A percentile compares a stretch with the other conserved stretches of the same genome.
Conservation (phyloP, 2,329 filamentous ascomycete genomes). For the Ophiobolus disseminans region DNA sequence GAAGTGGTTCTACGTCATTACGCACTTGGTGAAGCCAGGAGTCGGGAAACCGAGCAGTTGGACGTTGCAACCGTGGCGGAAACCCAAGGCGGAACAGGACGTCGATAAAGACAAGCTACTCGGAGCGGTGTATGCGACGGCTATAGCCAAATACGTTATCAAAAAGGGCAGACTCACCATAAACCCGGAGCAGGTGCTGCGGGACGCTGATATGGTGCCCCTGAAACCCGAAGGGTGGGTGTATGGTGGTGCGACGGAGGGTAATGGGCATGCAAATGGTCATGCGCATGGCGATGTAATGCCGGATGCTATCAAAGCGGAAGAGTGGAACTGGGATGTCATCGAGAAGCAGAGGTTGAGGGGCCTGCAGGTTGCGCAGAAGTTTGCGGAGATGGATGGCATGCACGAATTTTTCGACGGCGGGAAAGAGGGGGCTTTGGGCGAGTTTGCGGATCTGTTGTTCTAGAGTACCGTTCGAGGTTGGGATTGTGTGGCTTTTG, state of each 20-base stretch:
- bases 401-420: constrained; percentile 60
- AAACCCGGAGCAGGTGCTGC: constrained; percentile 77
- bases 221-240: constrained; percentile 67
- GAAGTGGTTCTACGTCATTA: constrained; percentile 60
- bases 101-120: constrained; percentile 45
- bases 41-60: constrained; percentile 51
- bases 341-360: constrained; percentile 65
- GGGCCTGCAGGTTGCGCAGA: constrained; percentile 62
- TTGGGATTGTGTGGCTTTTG: background rate
- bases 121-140: constrained; percentile 58
- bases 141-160: constrained; percentile 58
- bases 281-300: constrained; percentile 21
- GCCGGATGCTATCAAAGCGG: constrained; percentile 42
- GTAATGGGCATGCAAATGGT: constrained; percentile 15
- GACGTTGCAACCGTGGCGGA: constrained; percentile 56
- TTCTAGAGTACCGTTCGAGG: constrained; percentile 19
- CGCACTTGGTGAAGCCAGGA: constrained; percentile 56
- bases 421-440: constrained; percentile 52
- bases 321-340: constrained; percentile 65
- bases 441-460: constrained; percentile 51
- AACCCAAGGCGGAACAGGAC: constrained; percentile 23
- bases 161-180: constrained; percentile 75
- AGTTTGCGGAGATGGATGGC: constrained; percentile 62
- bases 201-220: constrained; percentile 76
- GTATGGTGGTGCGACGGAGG: constrained; percentile 19